Evolutionary conservation across 768 basidiomycete species (phyloP).

Genomic region (Mycena polygramma): DNA sequence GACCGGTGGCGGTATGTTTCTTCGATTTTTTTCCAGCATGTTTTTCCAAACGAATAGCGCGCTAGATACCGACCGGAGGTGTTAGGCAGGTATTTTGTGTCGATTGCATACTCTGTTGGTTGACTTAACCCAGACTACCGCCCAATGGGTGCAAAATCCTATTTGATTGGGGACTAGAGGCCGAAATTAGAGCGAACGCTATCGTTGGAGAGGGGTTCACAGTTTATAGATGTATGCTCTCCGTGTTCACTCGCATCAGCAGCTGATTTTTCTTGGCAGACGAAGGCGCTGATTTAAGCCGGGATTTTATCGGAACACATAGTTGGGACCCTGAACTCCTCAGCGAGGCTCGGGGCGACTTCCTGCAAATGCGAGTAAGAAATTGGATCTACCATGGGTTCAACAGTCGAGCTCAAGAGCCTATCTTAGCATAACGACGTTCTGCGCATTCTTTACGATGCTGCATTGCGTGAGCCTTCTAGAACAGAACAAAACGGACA

Average conservation of each 20-base stretch:
- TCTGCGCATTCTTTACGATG: constrained; percentile 21
- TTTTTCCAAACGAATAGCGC: background rate
- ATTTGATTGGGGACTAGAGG: constrained; percentile 29
- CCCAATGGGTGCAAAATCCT: constrained; percentile 33
- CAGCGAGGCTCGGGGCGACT: constrained; percentile 28
- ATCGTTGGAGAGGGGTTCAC: constrained; percentile 7
- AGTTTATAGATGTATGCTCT: constrained; percentile 21
- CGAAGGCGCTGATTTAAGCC: background rate
- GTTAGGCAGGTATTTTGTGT: background rate
- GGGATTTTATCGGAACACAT: constrained; percentile 3
- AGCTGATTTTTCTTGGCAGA: background rate
- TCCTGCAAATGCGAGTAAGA: constrained; percentile 12
- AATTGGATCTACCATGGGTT: background rate
- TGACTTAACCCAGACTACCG: constrained; percentile 7
- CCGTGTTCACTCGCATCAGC: background rate
- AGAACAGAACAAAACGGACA: background rate
- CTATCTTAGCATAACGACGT: constrained; percentile 19
- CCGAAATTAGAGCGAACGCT: background rate
- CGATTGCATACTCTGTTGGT: background rate
- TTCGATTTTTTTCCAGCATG: background rate
- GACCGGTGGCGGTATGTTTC: constrained; percentile 2
- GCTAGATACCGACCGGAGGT: constrained; percentile 3
- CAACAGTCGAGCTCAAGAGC: background rate
- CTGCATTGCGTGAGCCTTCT: constrained; percentile 1
- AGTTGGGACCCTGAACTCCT: constrained; percentile 26